A percentile compares a stretch with the other conserved stretches of the same genome.
Conservation (phyloP, 108 stramenopile genomes). For the Skeletonema costatum region DNA sequence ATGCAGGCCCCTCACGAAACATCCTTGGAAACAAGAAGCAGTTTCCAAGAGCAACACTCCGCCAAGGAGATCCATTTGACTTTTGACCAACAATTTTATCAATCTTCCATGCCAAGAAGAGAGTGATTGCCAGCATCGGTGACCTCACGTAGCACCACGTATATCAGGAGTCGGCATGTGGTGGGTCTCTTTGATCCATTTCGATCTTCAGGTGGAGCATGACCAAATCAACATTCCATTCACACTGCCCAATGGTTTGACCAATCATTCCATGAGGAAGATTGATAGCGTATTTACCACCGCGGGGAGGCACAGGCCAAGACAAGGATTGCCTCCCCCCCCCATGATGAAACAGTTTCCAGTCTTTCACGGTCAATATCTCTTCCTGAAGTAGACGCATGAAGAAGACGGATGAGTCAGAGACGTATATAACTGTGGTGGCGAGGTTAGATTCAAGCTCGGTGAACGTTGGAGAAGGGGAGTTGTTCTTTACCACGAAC, state of each 20-base stretch:
- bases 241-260: background rate
- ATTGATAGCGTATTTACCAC: background rate
- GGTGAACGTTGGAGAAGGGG: conserved; percentile 2
- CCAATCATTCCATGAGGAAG: background rate
- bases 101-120: background rate
- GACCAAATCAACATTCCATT: background rate
- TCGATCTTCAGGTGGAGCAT: background rate
- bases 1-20: background rate
- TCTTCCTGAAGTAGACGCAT: background rate
- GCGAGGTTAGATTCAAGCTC: background rate
- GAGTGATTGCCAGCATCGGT: background rate
- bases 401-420: background rate
- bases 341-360: background rate
- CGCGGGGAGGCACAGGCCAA: background rate
- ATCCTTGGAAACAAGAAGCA: conserved; percentile 3
- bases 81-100: background rate
- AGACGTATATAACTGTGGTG: background rate
- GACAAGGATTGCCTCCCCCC: background rate
- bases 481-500: background rate
- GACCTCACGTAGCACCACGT: too few species aligned
- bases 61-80: background rate
- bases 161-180: background rate
- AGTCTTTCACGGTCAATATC: background rate
- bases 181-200: background rate
- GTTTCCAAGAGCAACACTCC: background rate